Conservation (phyloP, 2,329 filamentous ascomycete genomes). For the Aspergillus japonicus region DNA sequence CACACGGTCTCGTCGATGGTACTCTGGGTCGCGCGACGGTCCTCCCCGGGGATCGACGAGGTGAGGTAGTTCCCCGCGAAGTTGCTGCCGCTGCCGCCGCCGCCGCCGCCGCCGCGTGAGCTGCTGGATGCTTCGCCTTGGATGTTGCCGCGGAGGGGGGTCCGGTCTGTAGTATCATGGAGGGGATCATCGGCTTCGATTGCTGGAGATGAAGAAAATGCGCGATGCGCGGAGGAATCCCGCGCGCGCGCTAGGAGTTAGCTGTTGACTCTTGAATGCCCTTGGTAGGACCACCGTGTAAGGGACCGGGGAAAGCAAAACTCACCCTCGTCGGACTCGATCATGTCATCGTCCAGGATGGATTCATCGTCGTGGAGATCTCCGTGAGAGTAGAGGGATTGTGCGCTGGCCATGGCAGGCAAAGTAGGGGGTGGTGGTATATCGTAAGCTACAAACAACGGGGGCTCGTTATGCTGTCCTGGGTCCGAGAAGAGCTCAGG, state of each 20-base stretch:
- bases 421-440: slow-evolving; percentile 5
- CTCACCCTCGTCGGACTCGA: slow-evolving; percentile 76
- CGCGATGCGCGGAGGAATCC: neutral
- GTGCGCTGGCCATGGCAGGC: slow-evolving; percentile 36
- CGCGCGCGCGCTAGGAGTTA: neutral
- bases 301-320: neutral
- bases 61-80: slow-evolving; percentile 81
- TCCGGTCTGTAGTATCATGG: slow-evolving; percentile 65
- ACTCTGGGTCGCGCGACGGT: slow-evolving; percentile 82
- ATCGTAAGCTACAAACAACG: neutral
- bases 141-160: slow-evolving; percentile 83
- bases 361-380: slow-evolving; percentile 63
- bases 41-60: slow-evolving; percentile 86
- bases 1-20: slow-evolving; percentile 97
- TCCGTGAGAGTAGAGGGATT: slow-evolving; percentile 50
- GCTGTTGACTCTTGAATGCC: neutral
- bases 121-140: slow-evolving; percentile 52
- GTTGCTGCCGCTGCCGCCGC: slow-evolving; percentile 45
- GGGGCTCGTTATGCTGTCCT: too few relatives aligned
- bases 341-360: slow-evolving; percentile 67
- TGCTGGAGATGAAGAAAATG: slow-evolving; percentile 49
- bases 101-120: slow-evolving; percentile 33
- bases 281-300: neutral
- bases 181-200: slow-evolving; percentile 92
- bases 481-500: too few relatives aligned